These are phyloP conservation scores for Rubia tinctorum DNA, from an alignment of 305 asterid species.

Conservation along the genomic window DNA sequence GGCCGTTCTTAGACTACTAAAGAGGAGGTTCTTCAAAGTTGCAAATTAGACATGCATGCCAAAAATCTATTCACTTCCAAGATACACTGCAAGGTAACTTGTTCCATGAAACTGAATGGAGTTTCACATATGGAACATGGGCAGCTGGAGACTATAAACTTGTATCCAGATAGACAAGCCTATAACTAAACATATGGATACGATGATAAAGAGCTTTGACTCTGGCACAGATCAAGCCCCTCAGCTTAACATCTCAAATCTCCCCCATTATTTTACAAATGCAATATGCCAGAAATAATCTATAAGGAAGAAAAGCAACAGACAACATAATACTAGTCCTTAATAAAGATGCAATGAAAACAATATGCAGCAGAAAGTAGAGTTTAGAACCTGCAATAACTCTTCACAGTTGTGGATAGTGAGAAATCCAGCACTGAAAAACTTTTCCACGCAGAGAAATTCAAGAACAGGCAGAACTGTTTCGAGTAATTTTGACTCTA, in stretches of 20 bases:
- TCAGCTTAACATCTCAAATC: neutral
- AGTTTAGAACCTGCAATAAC: slow-evolving; percentile 45
- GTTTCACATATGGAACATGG: neutral
- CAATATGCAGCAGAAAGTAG: neutral
- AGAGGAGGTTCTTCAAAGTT: neutral
- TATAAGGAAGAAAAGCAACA: neutral
- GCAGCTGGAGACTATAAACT: neutral
- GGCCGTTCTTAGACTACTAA: neutral
- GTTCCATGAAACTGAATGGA: slow-evolving; percentile 1
- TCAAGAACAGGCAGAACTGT: slow-evolving; percentile 62
- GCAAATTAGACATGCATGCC: neutral
- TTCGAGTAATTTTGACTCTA: slow-evolving; percentile 45
- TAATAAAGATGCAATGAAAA: slow-evolving; percentile 9
- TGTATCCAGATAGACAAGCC: neutral
- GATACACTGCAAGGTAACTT: neutral
- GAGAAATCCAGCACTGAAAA: slow-evolving; percentile 69
- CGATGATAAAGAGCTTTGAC: neutral
- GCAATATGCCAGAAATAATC: neutral
- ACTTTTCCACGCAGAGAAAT: slow-evolving; percentile 62
- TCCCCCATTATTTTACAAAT: neutral
- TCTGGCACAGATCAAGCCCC: neutral
- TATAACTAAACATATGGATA: neutral
- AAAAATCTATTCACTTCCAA: neutral
- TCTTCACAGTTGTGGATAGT: slow-evolving; percentile 72
- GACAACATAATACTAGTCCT: neutral